Base-by-base conservation (phyloP, 371 early-diverging fungal species). In the Saksenaea oblongispora region DNA sequence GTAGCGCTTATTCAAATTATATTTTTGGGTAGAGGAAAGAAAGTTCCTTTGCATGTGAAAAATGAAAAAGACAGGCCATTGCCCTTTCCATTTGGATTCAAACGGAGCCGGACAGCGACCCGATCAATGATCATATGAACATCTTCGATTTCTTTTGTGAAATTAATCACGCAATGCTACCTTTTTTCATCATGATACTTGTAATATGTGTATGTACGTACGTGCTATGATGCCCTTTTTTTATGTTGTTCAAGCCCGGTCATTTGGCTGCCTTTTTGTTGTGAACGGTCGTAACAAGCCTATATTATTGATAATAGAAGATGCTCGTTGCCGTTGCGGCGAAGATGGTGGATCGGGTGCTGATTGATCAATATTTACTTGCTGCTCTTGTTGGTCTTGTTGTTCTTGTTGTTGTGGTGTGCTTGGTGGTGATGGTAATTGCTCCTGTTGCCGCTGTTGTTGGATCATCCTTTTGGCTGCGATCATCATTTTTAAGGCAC, bases 401-500 rank as follows among this genome's bases (percentile, higher is more conserved):
- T 27, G 51, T 9, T n/a, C 18, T 28, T 54, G 54, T 22, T 26
- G 17, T 28, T 28, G 35, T 34, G 34, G 55, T 28, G 55, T 55
- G 26, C 13, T 55, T 55, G 55, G 55, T 26, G 28, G 55, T 17
- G 34, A 55, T 27, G 62, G 26, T 41, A 61, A 34, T 34, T 54
- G 54, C 41, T 62, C 41, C 18, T 53, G 61, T 42, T 59, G 62
- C 56, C 62, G 67, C 34, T 72, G 72, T 42, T 73, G 70, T 37
- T 70, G 70, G 13, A 74, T 70, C 47, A 70, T 63, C 26, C 71
- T 67, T 58, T 75, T 77, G 7, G 78, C 75, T 28, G 75, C 75
- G 56, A 80, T 70, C 80, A 80, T 75, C 39, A 81, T 76, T 44
- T 82, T 71, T 18, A 85, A 36, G 4, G 86, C 83, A 34, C 86